A percentile compares a stretch with the other conserved stretches of the same genome.
These are phyloP conservation scores for Rosa persica DNA, from an alignment of 306 rosid genomes.

Conservation along the genomic window DNA sequence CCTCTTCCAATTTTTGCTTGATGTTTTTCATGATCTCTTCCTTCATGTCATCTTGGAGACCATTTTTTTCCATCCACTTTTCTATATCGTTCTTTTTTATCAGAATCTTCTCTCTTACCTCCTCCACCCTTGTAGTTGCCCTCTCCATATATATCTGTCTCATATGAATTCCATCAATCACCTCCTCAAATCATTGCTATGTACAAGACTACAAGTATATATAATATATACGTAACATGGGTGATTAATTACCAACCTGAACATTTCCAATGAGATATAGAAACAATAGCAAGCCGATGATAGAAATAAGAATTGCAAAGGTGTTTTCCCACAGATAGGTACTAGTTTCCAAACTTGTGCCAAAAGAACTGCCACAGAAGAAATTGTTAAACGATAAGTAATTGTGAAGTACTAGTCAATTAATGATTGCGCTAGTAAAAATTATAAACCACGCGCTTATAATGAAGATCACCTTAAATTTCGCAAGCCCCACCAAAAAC, in stretches of 20 bases:
- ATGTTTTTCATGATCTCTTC: not conserved
- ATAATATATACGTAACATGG: not conserved
- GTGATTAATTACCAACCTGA: constrained; percentile 11
- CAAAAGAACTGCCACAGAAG: constrained; percentile 15
- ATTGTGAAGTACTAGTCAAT: not conserved
- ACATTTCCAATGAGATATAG: constrained; percentile 24
- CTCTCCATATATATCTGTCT: constrained; percentile 5
- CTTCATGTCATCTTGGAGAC: not conserved
- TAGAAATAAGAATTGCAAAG: not conserved
- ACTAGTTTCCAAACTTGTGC: constrained; percentile 5
- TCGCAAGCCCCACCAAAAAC: constrained; percentile 14
- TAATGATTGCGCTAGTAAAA: no score
- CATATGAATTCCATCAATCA: not conserved
- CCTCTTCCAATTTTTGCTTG: not conserved
- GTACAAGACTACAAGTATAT: not conserved
- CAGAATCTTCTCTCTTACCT: not conserved
- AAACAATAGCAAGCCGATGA: constrained; percentile 14
- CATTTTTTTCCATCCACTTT: not conserved
- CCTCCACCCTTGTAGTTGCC: constrained; percentile 1
- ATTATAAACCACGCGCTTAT: no score
- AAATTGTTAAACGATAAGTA: not conserved
- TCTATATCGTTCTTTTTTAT: not conserved
- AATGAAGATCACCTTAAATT: constrained; percentile 6
- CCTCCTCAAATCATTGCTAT: no score
- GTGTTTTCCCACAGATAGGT: not conserved